Percentiles rank a stretch among this genome's conserved stretches.
phyloP scores from a whole-genome alignment of 1,139 yeast species.

The Yamadazyma dushanensis region DNA sequence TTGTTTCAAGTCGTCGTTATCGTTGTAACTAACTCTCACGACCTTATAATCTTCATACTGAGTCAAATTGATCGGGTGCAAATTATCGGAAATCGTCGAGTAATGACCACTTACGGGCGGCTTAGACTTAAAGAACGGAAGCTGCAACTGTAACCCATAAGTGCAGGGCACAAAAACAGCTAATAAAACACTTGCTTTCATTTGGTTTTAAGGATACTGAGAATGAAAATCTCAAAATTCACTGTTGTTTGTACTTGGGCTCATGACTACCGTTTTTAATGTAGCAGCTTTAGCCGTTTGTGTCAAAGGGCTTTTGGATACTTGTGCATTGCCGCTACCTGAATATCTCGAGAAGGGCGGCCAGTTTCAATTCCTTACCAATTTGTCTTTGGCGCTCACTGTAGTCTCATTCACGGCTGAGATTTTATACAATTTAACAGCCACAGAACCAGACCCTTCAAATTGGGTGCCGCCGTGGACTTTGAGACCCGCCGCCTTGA shows the following conservation, averaged over 20 bases:
- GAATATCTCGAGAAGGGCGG: constrained; percentile 20
- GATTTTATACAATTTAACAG: too few species aligned
- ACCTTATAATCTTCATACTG: constrained; percentile 56
- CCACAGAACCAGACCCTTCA: too few species aligned
- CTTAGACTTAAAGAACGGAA: background rate
- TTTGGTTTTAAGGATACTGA: too few species aligned
- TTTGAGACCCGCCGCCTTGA: background rate
- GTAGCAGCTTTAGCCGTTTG: constrained; percentile 2
- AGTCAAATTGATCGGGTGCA: constrained; percentile 47
- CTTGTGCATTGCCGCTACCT: constrained; percentile 19
- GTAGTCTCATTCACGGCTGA: constrained; percentile 13
- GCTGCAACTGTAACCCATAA: background rate
- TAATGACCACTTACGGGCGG: constrained; percentile 14
- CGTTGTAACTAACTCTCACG: constrained; percentile 37
- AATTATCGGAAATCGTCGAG: constrained; percentile 15
- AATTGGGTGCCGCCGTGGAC: too few species aligned
- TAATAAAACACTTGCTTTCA: background rate
- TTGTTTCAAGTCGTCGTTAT: constrained; percentile 20
- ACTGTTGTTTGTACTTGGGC: too few species aligned
- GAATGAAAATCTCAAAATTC: too few species aligned
- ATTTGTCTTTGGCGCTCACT: constrained; percentile 18
- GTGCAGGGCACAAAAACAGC: background rate
- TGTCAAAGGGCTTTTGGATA: constrained; percentile 10
- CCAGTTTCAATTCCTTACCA: constrained; percentile 25
- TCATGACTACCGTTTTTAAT: background rate